Conservation (phyloP, 306 rosid species). For the Begonia loranthoides region DNA sequence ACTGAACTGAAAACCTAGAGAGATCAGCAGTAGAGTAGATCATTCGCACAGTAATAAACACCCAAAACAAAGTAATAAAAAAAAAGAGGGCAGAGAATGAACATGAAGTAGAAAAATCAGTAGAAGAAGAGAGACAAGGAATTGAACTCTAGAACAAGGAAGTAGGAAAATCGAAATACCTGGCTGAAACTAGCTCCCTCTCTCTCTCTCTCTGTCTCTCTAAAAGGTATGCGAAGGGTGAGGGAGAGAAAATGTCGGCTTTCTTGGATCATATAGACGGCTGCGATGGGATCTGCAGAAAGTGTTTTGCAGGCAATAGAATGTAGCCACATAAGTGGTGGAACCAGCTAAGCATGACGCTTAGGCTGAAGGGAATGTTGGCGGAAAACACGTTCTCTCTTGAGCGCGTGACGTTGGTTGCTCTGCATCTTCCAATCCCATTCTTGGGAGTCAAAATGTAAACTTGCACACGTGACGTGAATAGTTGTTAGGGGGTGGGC, state of each 20-base stretch:
- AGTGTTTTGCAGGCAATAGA: constrained; percentile 14
- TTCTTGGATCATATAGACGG: constrained; percentile 48
- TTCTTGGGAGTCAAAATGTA: background rate
- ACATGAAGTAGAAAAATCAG: constrained; percentile 4
- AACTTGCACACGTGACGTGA: background rate
- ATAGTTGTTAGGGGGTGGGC: background rate
- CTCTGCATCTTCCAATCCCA: background rate
- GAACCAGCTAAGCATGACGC: constrained; percentile 49
- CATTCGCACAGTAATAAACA: background rate
- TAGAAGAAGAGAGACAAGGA: constrained; percentile 12
- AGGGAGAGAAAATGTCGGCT: constrained; percentile 28
- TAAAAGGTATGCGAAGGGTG: constrained; percentile 16
- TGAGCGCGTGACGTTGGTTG: background rate
- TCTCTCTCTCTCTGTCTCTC: constrained; percentile 7
- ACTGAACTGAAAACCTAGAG: background rate
- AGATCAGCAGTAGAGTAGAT: background rate
- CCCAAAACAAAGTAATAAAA: constrained; percentile 1
- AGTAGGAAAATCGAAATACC: constrained; percentile 25
- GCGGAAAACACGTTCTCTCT: background rate
- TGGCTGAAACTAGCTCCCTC: constrained; percentile 2
- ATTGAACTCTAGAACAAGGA: background rate
- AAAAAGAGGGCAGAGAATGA: constrained; percentile 1
- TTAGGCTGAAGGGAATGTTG: constrained; percentile 36
- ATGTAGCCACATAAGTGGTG: constrained; percentile 21
- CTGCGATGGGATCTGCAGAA: constrained; percentile 44